Evolutionary conservation across 257 asterid genomes (phyloP).

Genomic region (Solanum ossicruentum): DNA sequence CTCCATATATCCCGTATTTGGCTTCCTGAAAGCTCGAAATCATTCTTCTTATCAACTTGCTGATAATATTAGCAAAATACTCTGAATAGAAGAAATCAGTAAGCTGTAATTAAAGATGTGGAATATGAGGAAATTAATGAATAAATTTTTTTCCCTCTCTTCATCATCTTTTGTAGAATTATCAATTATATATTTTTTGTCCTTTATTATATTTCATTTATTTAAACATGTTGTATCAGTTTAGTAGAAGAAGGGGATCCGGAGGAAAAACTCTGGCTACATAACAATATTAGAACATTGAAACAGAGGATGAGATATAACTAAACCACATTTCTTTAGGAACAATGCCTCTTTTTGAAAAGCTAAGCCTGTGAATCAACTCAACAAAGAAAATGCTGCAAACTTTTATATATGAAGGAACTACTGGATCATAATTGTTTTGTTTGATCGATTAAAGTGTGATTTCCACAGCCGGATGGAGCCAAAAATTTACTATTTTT

Average conservation of each 20-base stretch:
- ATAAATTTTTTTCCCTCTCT: neutral
- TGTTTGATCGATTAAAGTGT: neutral
- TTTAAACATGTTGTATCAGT: neutral
- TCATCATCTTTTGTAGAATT: neutral
- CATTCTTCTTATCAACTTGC: neutral
- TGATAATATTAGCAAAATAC: neutral
- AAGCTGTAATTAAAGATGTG: neutral
- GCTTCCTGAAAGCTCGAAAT: neutral
- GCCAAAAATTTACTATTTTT: too few relatives aligned
- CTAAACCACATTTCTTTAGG: neutral
- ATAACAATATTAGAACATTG: neutral
- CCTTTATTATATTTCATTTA: neutral
- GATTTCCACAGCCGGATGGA: too few relatives aligned
- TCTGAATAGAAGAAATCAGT: neutral
- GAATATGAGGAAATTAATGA: neutral
- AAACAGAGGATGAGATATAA: neutral
- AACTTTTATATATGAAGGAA: neutral
- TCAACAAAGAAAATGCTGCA: neutral
- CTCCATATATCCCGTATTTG: neutral
- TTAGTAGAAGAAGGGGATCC: neutral
- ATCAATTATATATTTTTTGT: neutral
- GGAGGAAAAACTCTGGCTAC: neutral
- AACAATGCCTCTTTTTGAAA: neutral
- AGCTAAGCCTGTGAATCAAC: neutral
- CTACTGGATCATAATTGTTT: neutral